Base-by-base conservation (phyloP, 331 rosid species). In the Saraca asoca region DNA sequence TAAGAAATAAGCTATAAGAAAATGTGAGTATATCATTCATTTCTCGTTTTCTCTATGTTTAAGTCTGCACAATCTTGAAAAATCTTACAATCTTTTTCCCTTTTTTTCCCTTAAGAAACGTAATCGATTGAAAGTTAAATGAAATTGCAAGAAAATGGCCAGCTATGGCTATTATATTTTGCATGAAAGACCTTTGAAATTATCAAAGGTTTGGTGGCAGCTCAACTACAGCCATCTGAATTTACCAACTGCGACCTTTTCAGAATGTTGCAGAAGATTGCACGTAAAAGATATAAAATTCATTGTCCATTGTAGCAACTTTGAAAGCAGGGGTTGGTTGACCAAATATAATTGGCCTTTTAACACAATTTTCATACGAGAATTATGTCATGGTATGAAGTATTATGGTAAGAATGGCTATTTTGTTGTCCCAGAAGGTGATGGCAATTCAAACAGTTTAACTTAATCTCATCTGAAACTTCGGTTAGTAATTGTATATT, bases 181-280 rank as follows among this genome's bases (percentile, higher is more conserved):
- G 13, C n/a, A 20, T 10, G 9, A 18, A 51, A 52, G 33, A 19
- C 62, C 52, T 17, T 17, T 50, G 7, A 17, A 20, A 9, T 54
- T 14, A 19, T 39, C 5, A 20, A 51, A 51, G 9, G 39, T 17
- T 66, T 66, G 45, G 20, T 46, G 61, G 35, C 46, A 58, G 62
- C 67, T 73, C 58, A 75, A 69, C 80, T 43, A 33, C 68, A 39
- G 13, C 68, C 24, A 64, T 48, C 34, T 54, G 49, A 76, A 63
- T 31, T 55, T 46, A 68, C 52, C 62, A 68, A 48, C 68, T 46
- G 9, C 48, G 29, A 31, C 31, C 12, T 14, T 68, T 46, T 46
- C 3, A 1, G 31, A 3, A 24, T 24, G 31, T 24, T 24, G 31
- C 31, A 34, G 38, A 68, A 75, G 24, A 31, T 31, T 49, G 50